Base-by-base conservation (phyloP, 352 stramenopile genomes). In the Globisporangium spiculum region DNA sequence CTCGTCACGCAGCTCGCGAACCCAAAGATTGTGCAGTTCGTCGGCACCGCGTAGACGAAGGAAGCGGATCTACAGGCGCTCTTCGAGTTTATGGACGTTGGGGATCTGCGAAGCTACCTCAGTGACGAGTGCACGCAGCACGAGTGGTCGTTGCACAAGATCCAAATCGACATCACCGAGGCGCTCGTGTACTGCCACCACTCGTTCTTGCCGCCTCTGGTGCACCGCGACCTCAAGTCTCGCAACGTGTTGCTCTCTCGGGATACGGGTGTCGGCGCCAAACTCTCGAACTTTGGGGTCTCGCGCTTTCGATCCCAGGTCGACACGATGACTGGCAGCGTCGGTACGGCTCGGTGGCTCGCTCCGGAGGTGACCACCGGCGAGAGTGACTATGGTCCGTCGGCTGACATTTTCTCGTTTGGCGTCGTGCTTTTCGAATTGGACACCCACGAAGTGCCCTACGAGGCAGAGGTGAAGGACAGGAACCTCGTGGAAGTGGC, bases 351-450 rank as follows among this genome's bases (percentile, higher is more conserved):
- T 52, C 64, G 75, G 26, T 89, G 78, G 76, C 60, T 86, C 5
- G 64, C 80, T 8, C 76, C 78, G 0, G 80, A 89, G 62, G 74
- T 89, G 27, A 72, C 86, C 57, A 69, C 63, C 0, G 44, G 73
- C 72, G 48, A 22, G n/a, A 69, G 54, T 12, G 72, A 73, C 54
- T 86, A 88, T 63, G 74, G 71, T 60, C 27, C 66, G 27, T 67
- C 71, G 18, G 74, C 71, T 26, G 78, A 89, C 56, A 76, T 89
- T 24, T 85, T 84, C 54, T 64, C 76, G 10, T 77, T 89, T 10
- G 81, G 77, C n/a, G 78, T 86, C 24, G 61, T 88, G 63, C 34
- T 90, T 34, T 79, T 71, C 1, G 80, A 90, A 57, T 70, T 90
- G 4, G 82, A 88, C 48, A 88, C 80, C 0, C 80, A 89, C 60